These are phyloP conservation scores for Debaryomyces hansenii DNA, from an alignment of 805 yeast species.

Conservation along the genomic window DNA sequence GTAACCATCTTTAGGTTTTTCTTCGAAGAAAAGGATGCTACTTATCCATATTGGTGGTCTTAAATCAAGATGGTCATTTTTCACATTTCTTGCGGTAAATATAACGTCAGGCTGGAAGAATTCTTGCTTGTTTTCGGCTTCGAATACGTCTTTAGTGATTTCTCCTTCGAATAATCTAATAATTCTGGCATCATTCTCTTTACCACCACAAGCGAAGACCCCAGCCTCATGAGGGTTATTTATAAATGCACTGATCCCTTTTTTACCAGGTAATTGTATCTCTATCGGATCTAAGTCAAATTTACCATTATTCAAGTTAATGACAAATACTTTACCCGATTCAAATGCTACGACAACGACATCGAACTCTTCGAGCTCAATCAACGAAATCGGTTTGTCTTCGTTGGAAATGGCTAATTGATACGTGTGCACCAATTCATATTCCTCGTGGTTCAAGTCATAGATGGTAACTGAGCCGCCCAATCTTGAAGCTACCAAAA, in stretches of 20 bases:
- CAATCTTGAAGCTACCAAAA: slow-evolving; percentile 42
- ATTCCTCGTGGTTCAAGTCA: slow-evolving; percentile 34
- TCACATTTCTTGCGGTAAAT: slow-evolving; percentile 81
- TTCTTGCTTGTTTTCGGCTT: slow-evolving; percentile 13
- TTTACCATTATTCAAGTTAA: slow-evolving; percentile 26
- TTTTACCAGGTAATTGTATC: slow-evolving; percentile 35
- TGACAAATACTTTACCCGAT: slow-evolving; percentile 43
- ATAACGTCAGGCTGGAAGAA: slow-evolving; percentile 30
- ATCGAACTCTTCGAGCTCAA: slow-evolving; percentile 26
- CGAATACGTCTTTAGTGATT: slow-evolving; percentile 14
- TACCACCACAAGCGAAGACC: slow-evolving; percentile 81
- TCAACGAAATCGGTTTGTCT: slow-evolving; percentile 34
- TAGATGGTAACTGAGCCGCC: slow-evolving; percentile 46
- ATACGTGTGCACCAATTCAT: slow-evolving; percentile 32
- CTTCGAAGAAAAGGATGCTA: slow-evolving; percentile 48
- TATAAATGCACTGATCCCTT: slow-evolving; percentile 49
- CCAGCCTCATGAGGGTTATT: slow-evolving; percentile 49
- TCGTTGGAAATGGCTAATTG: slow-evolving; percentile 19
- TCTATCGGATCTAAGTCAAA: slow-evolving; percentile 31
- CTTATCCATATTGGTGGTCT: slow-evolving; percentile 82
- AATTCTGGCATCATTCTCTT: slow-evolving; percentile 69
- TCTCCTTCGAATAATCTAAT: slow-evolving; percentile 34
- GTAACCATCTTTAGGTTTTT: slow-evolving; percentile 37
- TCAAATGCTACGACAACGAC: slow-evolving; percentile 46
- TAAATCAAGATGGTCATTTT: slow-evolving; percentile 72